Conservation (phyloP, 257 asterid genomes). For the Lantana camara region DNA sequence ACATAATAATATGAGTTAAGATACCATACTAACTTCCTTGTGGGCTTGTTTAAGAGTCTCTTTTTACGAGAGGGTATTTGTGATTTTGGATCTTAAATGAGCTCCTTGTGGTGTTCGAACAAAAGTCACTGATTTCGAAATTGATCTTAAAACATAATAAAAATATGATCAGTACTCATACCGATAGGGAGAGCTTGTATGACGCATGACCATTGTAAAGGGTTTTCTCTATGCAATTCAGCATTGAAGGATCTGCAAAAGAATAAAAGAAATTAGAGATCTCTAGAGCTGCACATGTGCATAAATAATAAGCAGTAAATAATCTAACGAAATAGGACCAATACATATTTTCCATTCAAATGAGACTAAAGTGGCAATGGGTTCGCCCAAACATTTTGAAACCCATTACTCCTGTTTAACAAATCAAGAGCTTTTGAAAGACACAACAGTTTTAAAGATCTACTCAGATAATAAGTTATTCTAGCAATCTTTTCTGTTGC, state of each 20-base stretch:
- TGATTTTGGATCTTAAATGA: neutral
- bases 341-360: neutral
- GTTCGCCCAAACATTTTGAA: neutral
- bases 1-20: too few relatives aligned
- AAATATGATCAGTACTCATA: conserved; percentile 36
- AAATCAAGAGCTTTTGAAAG: neutral
- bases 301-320: conserved; percentile 19
- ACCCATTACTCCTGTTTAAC: neutral
- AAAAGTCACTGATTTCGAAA: neutral
- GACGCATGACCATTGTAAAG: conserved; percentile 79
- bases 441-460: neutral
- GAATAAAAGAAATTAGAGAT: conserved; percentile 22
- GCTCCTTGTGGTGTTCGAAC: neutral
- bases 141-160: conserved; percentile 7
- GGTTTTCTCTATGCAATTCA: conserved; percentile 66
- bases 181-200: conserved; percentile 76
- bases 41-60: too few relatives aligned
- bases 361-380: conserved; percentile 2
- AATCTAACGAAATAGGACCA: neutral
- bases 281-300: conserved; percentile 9
- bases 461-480: neutral
- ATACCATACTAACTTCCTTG: too few relatives aligned
- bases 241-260: conserved; percentile 81
- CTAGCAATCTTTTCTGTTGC: neutral
- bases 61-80: neutral